Conservation (phyloP, 306 rosid genomes). For the Prosopis cineraria region DNA sequence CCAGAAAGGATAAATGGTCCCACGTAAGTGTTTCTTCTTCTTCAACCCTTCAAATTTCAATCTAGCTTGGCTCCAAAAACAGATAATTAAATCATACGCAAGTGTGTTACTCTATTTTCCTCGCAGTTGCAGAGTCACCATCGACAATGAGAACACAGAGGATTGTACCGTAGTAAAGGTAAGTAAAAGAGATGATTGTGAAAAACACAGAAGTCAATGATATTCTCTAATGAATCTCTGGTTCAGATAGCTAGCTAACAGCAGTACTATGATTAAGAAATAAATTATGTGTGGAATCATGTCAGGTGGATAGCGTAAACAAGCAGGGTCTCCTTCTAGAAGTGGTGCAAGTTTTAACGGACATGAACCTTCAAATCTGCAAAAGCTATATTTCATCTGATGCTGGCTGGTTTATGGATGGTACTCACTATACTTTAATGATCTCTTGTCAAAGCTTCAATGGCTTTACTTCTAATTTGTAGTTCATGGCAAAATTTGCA, state of each 20-base stretch:
- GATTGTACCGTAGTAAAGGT: constrained; percentile 79
- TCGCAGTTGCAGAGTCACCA: constrained; percentile 59
- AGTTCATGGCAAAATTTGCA: constrained; percentile 31
- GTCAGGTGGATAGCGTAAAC: constrained; percentile 70
- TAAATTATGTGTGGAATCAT: background rate
- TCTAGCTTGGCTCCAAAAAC: background rate
- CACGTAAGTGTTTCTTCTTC: constrained; percentile 42
- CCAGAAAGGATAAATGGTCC: constrained; percentile 75
- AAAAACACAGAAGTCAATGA: background rate
- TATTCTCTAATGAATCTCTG: background rate
- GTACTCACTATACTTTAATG: constrained; percentile 19
- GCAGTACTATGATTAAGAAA: background rate
- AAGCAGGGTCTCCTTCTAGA: constrained; percentile 72
- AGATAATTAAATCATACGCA: background rate
- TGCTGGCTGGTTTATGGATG: constrained; percentile 84
- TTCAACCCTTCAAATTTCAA: background rate
- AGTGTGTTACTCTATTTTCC: background rate
- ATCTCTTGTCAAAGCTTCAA: background rate
- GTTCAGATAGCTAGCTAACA: background rate
- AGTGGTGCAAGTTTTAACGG: constrained; percentile 73
- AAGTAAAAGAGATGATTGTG: background rate
- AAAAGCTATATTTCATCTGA: constrained; percentile 74
- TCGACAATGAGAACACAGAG: constrained; percentile 70
- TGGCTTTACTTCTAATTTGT: background rate
- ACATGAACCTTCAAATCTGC: constrained; percentile 66